These are phyloP conservation scores for Leptomonas pyrrhocoris DNA, from an alignment of 208 protist genomes.

Conservation along the genomic window DNA sequence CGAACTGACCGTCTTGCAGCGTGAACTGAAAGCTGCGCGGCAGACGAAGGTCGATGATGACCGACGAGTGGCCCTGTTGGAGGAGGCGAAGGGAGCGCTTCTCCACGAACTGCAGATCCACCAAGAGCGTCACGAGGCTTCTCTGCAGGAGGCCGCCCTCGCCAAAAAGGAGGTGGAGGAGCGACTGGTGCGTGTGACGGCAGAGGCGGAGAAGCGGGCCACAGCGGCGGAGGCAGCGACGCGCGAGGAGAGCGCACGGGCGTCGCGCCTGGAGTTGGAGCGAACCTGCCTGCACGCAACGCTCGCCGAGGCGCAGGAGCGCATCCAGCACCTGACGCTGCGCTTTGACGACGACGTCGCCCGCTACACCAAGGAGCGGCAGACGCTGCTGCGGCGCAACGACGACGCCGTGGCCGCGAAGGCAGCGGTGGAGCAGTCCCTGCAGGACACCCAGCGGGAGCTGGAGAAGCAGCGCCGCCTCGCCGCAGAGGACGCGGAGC, in stretches of 20 bases:
- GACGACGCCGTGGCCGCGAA: constrained; percentile 28
- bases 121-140: constrained; percentile 36
- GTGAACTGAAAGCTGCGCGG: constrained; percentile 30
- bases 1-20: constrained; percentile 39
- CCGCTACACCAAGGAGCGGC: constrained; percentile 47
- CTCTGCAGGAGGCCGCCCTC: constrained; percentile 33
- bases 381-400: constrained; percentile 49
- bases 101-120: constrained; percentile 42
- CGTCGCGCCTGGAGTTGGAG: constrained; percentile 58
- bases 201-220: constrained; percentile 48
- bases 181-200: constrained; percentile 35
- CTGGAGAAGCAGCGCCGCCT: constrained; percentile 39
- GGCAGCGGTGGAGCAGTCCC: constrained; percentile 29
- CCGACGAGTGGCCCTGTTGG: constrained; percentile 19
- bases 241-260: constrained; percentile 50
- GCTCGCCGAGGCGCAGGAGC: constrained; percentile 62
- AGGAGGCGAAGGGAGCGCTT: constrained; percentile 38
- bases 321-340: constrained; percentile 47
- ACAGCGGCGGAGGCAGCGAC: constrained; percentile 55
- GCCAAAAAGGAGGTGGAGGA: constrained; percentile 39
- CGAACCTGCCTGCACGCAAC: constrained; percentile 59
- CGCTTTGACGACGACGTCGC: constrained; percentile 54
- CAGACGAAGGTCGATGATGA: constrained; percentile 36
- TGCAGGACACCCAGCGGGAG: constrained; percentile 35
- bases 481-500: constrained; percentile 28